Percentiles rank a stretch among this genome's conserved stretches.
Conservation (phyloP, 176 grass and related monocot genomes). For the Carex littledalei region DNA sequence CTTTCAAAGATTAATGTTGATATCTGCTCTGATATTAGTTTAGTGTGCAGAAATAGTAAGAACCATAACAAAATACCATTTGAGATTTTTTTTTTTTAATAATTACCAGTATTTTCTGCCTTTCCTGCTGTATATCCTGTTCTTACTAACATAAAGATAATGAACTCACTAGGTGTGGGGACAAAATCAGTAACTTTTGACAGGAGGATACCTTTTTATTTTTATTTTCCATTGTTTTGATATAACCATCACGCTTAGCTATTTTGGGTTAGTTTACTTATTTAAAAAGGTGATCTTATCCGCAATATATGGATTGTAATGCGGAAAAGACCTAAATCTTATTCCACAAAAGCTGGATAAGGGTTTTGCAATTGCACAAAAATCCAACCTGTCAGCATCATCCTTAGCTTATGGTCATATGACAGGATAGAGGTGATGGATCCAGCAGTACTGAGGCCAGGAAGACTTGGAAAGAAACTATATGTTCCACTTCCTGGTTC, state of each 20-base stretch:
- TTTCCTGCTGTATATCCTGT: background rate
- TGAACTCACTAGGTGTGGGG: background rate
- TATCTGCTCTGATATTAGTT: background rate
- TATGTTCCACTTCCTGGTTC: slow-evolving; percentile 75
- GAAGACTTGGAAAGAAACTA: slow-evolving; percentile 71
- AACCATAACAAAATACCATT: background rate
- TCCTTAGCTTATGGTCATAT: background rate
- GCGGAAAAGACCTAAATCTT: background rate
- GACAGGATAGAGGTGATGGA: slow-evolving; percentile 80
- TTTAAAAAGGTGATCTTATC: background rate
- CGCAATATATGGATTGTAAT: background rate
- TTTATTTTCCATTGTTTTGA: background rate
- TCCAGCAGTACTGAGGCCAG: slow-evolving; percentile 67
- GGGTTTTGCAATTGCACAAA: background rate
- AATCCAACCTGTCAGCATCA: background rate
- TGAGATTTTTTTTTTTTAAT: background rate
- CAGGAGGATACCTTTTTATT: background rate
- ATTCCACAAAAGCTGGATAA: background rate
- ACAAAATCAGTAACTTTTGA: background rate
- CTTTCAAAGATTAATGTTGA: background rate
- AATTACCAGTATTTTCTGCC: background rate
- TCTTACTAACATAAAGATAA: background rate
- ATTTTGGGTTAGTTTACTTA: background rate
- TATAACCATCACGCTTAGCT: background rate
- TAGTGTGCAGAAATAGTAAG: background rate